A percentile compares a stretch with the other conserved stretches of the same genome.
Evolutionary conservation across 2,329 filamentous ascomycete genomes (phyloP).

Genomic region (Albophoma yamanashiensis): DNA sequence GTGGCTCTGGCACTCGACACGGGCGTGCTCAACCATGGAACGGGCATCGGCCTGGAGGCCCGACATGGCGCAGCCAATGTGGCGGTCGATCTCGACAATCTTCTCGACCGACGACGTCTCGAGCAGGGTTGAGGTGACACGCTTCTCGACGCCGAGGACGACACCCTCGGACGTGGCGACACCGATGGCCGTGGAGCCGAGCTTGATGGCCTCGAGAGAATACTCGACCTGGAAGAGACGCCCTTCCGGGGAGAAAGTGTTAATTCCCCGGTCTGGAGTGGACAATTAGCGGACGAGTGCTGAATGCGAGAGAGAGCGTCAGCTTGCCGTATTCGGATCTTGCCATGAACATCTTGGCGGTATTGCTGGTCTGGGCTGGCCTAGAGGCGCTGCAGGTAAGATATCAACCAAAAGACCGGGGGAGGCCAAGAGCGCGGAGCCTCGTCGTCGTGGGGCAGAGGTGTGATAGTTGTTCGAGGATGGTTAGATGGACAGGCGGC

Average conservation of each 20-base stretch:
- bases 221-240: slow-evolving; percentile 99
- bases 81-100: slow-evolving; percentile 98
- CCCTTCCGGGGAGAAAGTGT: slow-evolving; percentile 99
- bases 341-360: slow-evolving; percentile 93
- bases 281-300: slow-evolving; percentile 8
- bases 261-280: slow-evolving; percentile 86
- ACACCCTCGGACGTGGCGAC: slow-evolving; percentile 93
- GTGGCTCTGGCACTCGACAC: slow-evolving; percentile 94
- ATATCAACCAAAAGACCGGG: not conserved
- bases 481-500: not conserved
- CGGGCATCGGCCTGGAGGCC: slow-evolving; percentile 95
- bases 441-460: not conserved
- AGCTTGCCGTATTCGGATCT: slow-evolving; percentile 97
- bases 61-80: slow-evolving; percentile 98
- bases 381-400: not conserved
- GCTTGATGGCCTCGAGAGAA: slow-evolving; percentile 99
- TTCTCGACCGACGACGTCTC: slow-evolving; percentile 98
- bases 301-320: slow-evolving; percentile 4
- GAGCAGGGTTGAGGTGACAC: slow-evolving; percentile 92
- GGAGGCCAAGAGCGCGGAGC: not conserved
- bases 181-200: slow-evolving; percentile 95
- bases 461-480: not conserved
- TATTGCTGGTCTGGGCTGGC: slow-evolving; percentile 16
- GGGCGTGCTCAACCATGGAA: slow-evolving; percentile 96
- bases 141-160: slow-evolving; percentile 96